These are phyloP conservation scores for Sphaerulina vaccinii DNA, from an alignment of 2,329 filamentous ascomycete species.

Conservation along the genomic window DNA sequence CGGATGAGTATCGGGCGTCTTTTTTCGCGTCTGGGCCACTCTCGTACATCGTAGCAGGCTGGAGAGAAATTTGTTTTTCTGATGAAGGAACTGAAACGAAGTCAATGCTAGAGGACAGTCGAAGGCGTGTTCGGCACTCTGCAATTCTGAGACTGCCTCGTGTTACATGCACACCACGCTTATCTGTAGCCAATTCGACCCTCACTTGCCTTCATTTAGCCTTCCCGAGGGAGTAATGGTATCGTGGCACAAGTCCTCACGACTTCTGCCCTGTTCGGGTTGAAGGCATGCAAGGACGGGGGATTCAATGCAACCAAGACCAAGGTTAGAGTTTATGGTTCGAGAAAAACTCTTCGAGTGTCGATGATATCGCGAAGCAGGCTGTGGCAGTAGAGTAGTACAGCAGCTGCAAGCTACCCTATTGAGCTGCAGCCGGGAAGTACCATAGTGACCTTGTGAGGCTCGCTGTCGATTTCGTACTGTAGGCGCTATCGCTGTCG, in stretches of 20 bases:
- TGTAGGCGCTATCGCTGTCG: neutral
- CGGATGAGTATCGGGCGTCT: neutral
- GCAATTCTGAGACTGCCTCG: neutral
- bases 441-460: neutral
- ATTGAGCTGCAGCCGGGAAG: neutral
- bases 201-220: neutral
- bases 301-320: neutral
- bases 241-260: neutral
- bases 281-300: slow-evolving; percentile 1
- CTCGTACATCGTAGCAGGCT: neutral
- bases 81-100: slow-evolving; percentile 2
- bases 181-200: slow-evolving; percentile 1
- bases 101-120: neutral
- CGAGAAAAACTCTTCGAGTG: neutral
- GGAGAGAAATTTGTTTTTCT: slow-evolving; percentile 1
- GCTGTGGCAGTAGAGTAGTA: neutral
- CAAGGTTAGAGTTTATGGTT: neutral
- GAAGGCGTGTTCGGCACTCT: slow-evolving; percentile 1
- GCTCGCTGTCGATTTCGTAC: slow-evolving; percentile 1
- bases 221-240: neutral
- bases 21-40: neutral
- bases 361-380: slow-evolving; percentile 1
- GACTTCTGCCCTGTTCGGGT: neutral
- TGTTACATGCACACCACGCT: slow-evolving; percentile 1
- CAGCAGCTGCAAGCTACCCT: neutral